A percentile compares a stretch with the other conserved stretches of the same genome.
These are phyloP conservation scores for Hyphopichia fennica DNA, from an alignment of 1,139 yeast genomes.

Conservation along the genomic window DNA sequence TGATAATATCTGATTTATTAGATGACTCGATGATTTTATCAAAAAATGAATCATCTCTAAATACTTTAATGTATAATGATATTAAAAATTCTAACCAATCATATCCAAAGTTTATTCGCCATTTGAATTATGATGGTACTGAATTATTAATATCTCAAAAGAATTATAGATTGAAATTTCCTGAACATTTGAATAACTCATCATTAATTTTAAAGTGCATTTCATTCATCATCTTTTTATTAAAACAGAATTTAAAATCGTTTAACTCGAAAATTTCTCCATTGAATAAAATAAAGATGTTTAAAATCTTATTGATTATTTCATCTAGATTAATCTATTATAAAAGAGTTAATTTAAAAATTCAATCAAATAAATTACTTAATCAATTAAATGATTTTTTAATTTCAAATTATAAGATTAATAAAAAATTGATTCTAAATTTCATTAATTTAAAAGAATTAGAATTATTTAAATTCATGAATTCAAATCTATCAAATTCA, in stretches of 20 bases:
- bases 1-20: conserved; percentile 40
- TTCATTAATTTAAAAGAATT: conserved; percentile 34
- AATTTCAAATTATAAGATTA: conserved; percentile 35
- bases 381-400: conserved; percentile 30
- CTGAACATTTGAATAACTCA: conserved; percentile 4
- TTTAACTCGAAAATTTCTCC: conserved; percentile 6
- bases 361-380: conserved; percentile 26
- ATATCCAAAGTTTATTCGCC: neutral
- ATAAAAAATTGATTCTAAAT: conserved; percentile 36
- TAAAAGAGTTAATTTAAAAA: conserved; percentile 21
- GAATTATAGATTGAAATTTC: conserved; percentile 13
- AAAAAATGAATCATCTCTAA: conserved; percentile 40
- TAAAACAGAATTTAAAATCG: conserved; percentile 8
- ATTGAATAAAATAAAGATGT: conserved; percentile 17
- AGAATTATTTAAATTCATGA: conserved; percentile 23
- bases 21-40: conserved; percentile 46
- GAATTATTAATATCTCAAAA: conserved; percentile 15
- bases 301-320: conserved; percentile 33
- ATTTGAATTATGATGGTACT: conserved; percentile 19
- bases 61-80: conserved; percentile 7
- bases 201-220: conserved; percentile 7
- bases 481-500: conserved; percentile 5
- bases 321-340: conserved; percentile 32
- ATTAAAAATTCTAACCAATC: neutral
- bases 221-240: conserved; percentile 11